phyloP scores from a whole-genome alignment of 441 rosid species.

The Euphorbia schlechtendalii region DNA sequence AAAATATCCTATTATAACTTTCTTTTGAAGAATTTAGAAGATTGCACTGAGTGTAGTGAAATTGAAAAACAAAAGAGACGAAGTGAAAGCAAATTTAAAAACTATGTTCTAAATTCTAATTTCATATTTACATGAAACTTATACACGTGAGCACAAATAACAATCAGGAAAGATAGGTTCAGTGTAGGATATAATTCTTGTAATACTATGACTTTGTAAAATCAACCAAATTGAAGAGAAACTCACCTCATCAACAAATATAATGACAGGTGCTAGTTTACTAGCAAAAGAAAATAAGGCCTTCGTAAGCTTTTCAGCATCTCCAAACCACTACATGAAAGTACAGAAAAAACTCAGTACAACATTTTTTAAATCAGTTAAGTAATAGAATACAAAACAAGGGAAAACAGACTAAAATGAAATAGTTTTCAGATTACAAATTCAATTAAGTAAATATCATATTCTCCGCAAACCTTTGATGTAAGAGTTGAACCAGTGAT shows the following conservation, averaged over 20 bases:
- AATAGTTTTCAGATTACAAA: background rate
- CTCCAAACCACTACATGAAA: constrained; percentile 88
- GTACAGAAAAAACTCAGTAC: constrained; percentile 9
- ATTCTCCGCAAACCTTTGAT: constrained; percentile 58
- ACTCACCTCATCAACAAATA: constrained; percentile 94
- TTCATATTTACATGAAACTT: background rate
- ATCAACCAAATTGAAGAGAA: constrained; percentile 10
- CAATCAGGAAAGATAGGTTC: background rate
- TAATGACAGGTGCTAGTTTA: constrained; percentile 85
- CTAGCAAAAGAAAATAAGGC: constrained; percentile 92
- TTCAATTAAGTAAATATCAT: background rate
- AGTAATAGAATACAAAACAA: background rate
- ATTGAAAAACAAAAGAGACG: background rate
- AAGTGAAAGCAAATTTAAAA: background rate
- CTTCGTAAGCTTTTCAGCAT: constrained; percentile 94
- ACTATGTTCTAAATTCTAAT: too few relatives aligned
- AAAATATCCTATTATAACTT: background rate
- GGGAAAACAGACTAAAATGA: background rate
- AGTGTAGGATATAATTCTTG: background rate
- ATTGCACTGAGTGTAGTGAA: background rate
- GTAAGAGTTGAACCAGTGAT: constrained; percentile 93
- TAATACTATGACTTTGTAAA: background rate
- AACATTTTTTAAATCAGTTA: background rate
- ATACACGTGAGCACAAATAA: background rate
- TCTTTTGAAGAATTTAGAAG: background rate